Evolutionary conservation across 1,284 basidiomycete species (phyloP).

Genomic region (Cutaneotrichosporon cyanovorans): DNA sequence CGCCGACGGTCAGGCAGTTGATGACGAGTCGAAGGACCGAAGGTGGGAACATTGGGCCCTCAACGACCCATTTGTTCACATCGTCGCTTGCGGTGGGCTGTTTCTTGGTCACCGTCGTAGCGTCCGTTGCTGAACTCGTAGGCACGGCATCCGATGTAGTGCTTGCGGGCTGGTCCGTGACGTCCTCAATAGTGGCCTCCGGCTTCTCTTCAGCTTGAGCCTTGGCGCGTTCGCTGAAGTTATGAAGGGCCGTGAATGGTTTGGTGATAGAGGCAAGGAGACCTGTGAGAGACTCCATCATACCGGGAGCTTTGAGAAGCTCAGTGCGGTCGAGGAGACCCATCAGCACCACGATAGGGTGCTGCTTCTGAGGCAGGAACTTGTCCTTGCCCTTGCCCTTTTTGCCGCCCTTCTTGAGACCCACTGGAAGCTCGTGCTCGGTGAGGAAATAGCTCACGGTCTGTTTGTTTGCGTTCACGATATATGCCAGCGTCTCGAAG

Average conservation of each 20-base stretch:
- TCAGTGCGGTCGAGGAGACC: conserved; percentile 75
- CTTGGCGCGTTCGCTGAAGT: conserved; percentile 4
- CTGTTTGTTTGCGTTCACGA: conserved; percentile 72
- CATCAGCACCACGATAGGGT: conserved; percentile 79
- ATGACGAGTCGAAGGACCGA: conserved; percentile 76
- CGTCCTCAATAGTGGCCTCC: background rate
- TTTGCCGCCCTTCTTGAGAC: conserved; percentile 62
- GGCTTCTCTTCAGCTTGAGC: background rate
- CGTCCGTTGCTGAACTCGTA: conserved; percentile 9
- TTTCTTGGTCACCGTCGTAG: conserved; percentile 3
- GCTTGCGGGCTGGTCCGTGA: conserved; percentile 2
- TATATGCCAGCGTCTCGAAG: conserved; percentile 76
- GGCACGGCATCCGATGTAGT: conserved; percentile 1
- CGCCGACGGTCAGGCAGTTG: conserved; percentile 85
- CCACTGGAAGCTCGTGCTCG: conserved; percentile 77
- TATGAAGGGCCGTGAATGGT: conserved; percentile 52
- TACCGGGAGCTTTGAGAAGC: conserved; percentile 73
- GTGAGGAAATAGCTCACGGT: conserved; percentile 87
- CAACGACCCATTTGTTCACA: conserved; percentile 4
- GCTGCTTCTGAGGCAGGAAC: conserved; percentile 68
- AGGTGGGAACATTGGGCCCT: conserved; percentile 72
- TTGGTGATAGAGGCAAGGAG: conserved; percentile 79
- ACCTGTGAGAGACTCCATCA: conserved; percentile 83
- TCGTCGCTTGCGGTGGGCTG: conserved; percentile 1
- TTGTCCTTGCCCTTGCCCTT: conserved; percentile 93